Percentiles rank a stretch among this genome's conserved stretches.
phyloP scores from a whole-genome alignment of 345 rosid genomes.

The Pugionium cornutum region DNA sequence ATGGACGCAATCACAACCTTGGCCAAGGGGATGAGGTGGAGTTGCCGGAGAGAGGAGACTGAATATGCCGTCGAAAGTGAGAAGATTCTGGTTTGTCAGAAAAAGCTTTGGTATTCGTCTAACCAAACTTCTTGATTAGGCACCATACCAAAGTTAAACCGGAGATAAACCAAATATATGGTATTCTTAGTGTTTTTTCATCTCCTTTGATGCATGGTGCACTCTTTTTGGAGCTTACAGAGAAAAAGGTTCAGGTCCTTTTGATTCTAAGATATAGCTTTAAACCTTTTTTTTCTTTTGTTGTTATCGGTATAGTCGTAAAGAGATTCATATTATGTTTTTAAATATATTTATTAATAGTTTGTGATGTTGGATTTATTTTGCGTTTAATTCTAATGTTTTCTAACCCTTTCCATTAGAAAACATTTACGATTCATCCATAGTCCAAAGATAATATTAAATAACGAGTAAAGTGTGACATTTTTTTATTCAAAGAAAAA shows the following conservation, averaged over 20 bases:
- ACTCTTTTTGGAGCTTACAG: not conserved
- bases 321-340: no score
- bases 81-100: constrained; percentile 85
- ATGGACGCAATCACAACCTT: constrained; percentile 62
- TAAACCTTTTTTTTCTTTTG: not conserved
- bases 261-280: constrained; percentile 25
- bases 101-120: constrained; percentile 79
- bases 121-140: constrained; percentile 34
- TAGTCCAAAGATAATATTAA: no score
- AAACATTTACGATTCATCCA: no score
- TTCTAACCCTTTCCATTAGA: no score
- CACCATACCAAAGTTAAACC: constrained; percentile 21
- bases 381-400: no score
- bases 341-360: no score
- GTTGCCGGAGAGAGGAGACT: constrained; percentile 70
- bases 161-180: constrained; percentile 14
- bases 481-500: no score
- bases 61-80: constrained; percentile 68
- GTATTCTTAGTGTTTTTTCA: constrained; percentile 22
- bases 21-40: constrained; percentile 86
- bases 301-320: no score
- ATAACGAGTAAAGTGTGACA: no score
- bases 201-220: not conserved
- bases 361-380: no score
- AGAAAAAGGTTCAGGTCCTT: constrained; percentile 11